These are phyloP conservation scores for Pythium graminicola DNA, from an alignment of 352 stramenopile genomes.

Conservation along the genomic window DNA sequence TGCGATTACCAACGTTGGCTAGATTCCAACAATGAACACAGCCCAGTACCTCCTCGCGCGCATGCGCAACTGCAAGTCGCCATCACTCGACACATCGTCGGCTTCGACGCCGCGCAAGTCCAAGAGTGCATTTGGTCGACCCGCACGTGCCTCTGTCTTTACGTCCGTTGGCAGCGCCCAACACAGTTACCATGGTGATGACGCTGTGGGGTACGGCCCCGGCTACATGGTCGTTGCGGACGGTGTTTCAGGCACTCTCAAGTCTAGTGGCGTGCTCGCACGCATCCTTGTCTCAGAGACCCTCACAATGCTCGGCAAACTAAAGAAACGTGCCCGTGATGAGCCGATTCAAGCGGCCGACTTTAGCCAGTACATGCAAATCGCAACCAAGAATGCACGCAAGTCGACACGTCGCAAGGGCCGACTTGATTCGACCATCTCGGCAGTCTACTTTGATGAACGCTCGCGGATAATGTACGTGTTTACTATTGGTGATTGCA, in stretches of 20 bases:
- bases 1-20: neutral
- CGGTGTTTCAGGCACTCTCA: conserved; percentile 81
- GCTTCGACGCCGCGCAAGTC: conserved; percentile 18
- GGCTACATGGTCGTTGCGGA: conserved; percentile 84
- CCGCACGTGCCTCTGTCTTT: conserved; percentile 40
- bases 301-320: conserved; percentile 54
- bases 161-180: conserved; percentile 65
- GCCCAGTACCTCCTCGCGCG: conserved; percentile 64
- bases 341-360: conserved; percentile 47
- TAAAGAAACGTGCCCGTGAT: conserved; percentile 55
- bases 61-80: conserved; percentile 67
- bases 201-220: conserved; percentile 78
- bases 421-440: conserved; percentile 76
- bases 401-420: conserved; percentile 73
- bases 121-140: conserved; percentile 5
- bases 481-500: conserved; percentile 84
- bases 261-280: conserved; percentile 74
- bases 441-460: conserved; percentile 76
- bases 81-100: conserved; percentile 26
- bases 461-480: conserved; percentile 67
- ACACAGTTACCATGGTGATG: conserved; percentile 81
- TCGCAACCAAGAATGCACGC: conserved; percentile 62
- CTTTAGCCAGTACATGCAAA: conserved; percentile 61
- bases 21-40: conserved; percentile 34
- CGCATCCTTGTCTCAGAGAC: conserved; percentile 74